Evolutionary conservation across 2,329 filamentous ascomycete genomes (phyloP).

Genomic region (Apiospora marii): DNA sequence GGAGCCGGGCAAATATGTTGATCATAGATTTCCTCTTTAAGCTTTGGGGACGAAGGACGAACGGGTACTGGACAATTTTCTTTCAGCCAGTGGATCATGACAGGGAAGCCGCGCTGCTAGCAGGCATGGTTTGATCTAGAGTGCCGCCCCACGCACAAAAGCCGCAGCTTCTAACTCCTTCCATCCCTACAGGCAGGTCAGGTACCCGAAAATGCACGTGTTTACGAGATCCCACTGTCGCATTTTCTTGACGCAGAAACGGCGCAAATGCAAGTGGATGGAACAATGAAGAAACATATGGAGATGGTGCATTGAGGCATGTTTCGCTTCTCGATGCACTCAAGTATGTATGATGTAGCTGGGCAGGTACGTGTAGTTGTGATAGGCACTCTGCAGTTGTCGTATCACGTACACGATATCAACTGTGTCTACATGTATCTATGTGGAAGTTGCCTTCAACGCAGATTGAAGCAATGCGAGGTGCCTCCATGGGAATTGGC

Average conservation of each 20-base stretch:
- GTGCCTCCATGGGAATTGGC: no score
- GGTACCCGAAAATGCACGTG: background rate
- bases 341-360: no score
- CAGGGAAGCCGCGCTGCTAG: background rate
- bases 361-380: background rate
- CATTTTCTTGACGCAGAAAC: background rate
- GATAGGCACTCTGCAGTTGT: background rate
- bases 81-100: background rate
- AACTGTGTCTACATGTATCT: no score
- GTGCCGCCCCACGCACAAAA: slow-evolving; percentile 11
- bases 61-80: background rate
- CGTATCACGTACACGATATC: no score
- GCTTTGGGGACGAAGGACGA: background rate
- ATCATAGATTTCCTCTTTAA: slow-evolving; percentile 10
- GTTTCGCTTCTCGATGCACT: background rate
- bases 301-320: background rate
- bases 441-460: no score
- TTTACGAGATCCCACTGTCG: background rate
- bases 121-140: background rate
- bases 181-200: background rate
- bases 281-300: background rate
- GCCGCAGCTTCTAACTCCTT: slow-evolving; percentile 8
- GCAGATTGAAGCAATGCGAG: no score
- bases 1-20: background rate
- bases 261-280: background rate